Evolutionary conservation across 345 rosid species (phyloP), one percentile per base, ranked within the genome.

Genomic region (Abelmoschus esculentus): DNA sequence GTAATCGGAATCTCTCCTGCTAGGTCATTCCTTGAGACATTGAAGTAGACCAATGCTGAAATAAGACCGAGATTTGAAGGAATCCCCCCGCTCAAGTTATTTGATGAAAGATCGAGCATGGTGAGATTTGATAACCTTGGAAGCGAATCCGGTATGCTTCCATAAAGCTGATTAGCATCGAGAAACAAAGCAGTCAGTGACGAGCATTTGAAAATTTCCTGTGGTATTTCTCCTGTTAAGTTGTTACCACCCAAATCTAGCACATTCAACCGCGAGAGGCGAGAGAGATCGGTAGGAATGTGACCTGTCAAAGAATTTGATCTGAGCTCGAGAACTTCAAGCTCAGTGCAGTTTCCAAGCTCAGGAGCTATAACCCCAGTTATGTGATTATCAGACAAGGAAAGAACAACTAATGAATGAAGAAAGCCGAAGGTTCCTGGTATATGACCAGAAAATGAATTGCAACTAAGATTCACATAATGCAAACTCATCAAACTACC

Each of bases 321-420:
- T 32, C 82, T 79, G 56, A 95, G 80, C 75, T 95, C 88, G 2
- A 95, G 93, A 76, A 79, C 83, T 81, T 89, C 87, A 67, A 95
- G 96, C 76, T 76, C 86, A 40, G 97, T 84, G 76, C 96, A 95
- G 72, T 95, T 95, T 26, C 96, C 93, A 19, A 95, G 80, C 78
- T 88, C 96, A 3, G 86, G 80, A 6, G 96, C 96, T 67, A 91
- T 78, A 47, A 72, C 63, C 8, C 96, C 93, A 59, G 87, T 82
- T 70, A 95, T 81, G 61, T 75, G 79, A 74, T 95, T 95, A 67
- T 75, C 71, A 3, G 99, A 87, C 67, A 95, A 74, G 13, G 99
- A 89, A 42, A 95, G 86, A 69, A 85, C 83, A 53, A 66, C 83
- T 72, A 91, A 66, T 13, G 93, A 81, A 74, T 76, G 79, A 13